Base-by-base conservation (phyloP, 306 rosid species). In the Begonia masoniana region DNA sequence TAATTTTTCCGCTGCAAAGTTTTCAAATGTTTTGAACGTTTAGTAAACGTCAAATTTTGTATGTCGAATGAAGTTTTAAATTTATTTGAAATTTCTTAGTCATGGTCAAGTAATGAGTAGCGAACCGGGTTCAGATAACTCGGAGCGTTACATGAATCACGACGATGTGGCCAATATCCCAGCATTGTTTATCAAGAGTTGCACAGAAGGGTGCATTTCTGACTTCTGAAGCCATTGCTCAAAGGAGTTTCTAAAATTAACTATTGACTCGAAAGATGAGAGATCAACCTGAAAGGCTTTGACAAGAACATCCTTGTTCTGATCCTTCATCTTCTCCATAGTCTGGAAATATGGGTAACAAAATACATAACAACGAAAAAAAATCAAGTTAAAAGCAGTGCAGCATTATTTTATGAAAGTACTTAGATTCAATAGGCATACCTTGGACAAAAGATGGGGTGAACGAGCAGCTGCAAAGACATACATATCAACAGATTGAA, bases 121-220 rank as follows among this genome's bases (percentile, higher is more conserved):
- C n/a, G n/a, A n/a, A n/a, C n/a, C n/a, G n/a, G n/a, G n/a, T n/a
- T n/a, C n/a, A n/a, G n/a, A n/a, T n/a, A n/a, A n/a, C n/a, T n/a
- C n/a, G n/a, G n/a, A n/a, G n/a, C n/a, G n/a, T n/a, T n/a, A n/a
- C n/a, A n/a, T n/a, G n/a, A n/a, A 57, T 78, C 87, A 72, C 50
- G 58, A 70, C 12, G 95, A 89, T 21, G 85, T 85, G 49, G 95
- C 97, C 51, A 89, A 73, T 67, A 85, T 78, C 64, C 97, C 97
- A 56, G 95, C 97, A 63, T 82, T 80, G 80, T 89, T 89, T 54
- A 89, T 73, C 60, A 89, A 71, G 55, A 89, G 50, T 65, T 85
- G 95, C 58, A 85, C 61, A 0, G 97, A 89, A 81, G 78, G 67
- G 78, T 82, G 91, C 87, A 89, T 67, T 62, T 66, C 56, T 26